Percentiles rank a stretch among this genome's conserved stretches.
Evolutionary conservation across 1,139 yeast genomes (phyloP).

Genomic region (Pichia sp.): DNA sequence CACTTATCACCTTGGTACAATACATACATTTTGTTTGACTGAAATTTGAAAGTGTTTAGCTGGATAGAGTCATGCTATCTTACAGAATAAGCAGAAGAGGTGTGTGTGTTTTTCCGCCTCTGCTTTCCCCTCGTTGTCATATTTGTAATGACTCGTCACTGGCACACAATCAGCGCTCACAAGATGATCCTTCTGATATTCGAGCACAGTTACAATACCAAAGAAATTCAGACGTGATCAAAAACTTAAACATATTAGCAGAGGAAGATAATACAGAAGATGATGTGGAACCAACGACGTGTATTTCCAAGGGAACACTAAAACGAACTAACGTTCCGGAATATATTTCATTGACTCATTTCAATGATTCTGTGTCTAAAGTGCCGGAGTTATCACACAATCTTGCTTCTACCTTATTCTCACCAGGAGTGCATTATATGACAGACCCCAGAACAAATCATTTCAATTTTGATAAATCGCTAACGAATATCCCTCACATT

Average conservation of each 20-base stretch:
- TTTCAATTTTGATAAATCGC: conserved; percentile 61
- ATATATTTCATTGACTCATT: conserved; percentile 21
- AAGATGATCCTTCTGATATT: background rate
- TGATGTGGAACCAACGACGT: conserved; percentile 1
- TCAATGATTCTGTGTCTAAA: conserved; percentile 13
- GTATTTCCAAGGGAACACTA: conserved; percentile 3
- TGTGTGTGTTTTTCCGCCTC: background rate
- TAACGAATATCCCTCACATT: conserved; percentile 58
- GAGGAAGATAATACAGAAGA: conserved; percentile 1
- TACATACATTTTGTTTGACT: too few relatives aligned
- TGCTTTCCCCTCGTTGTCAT: background rate
- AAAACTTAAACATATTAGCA: background rate
- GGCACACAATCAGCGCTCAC: background rate
- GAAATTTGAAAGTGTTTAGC: too few relatives aligned
- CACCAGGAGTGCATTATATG: conserved; percentile 79
- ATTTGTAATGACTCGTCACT: background rate
- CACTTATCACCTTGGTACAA: too few relatives aligned
- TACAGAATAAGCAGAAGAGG: background rate
- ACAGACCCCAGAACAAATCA: conserved; percentile 74
- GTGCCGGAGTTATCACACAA: conserved; percentile 55
- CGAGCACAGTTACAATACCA: background rate
- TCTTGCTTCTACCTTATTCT: conserved; percentile 64
- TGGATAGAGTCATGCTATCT: background rate
- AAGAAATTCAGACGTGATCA: background rate
- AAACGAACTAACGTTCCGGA: conserved; percentile 6